phyloP scores from a whole-genome alignment of 2,329 filamentous ascomycete species.

The Akanthomyces lecanii region DNA sequence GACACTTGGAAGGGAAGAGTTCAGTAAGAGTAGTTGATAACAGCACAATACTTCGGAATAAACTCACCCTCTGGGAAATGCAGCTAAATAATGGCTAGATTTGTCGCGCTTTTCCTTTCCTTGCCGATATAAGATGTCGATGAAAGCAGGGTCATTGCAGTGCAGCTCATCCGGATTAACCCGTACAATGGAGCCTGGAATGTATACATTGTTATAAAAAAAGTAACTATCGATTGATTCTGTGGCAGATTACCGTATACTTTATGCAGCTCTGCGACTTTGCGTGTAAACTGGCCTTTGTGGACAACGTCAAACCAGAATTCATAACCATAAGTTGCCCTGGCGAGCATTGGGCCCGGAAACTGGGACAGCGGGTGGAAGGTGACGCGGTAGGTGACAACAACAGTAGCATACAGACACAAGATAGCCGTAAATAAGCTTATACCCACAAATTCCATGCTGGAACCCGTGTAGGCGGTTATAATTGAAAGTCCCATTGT shows the following conservation, averaged over 20 bases:
- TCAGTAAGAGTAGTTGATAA: not conserved
- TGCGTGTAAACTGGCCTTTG: conserved; percentile 18
- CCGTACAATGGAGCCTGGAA: conserved; percentile 25
- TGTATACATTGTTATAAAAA: not conserved
- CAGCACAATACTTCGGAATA: not conserved
- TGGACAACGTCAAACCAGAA: conserved; percentile 26
- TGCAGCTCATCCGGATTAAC: conserved; percentile 28
- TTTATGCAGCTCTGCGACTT: conserved; percentile 24
- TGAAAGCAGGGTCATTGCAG: conserved; percentile 26
- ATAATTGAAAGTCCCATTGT: not conserved
- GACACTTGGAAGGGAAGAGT: not conserved
- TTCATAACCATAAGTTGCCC: conserved; percentile 21
- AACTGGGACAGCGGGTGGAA: conserved; percentile 21
- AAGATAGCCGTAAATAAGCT: not conserved
- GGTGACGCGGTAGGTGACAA: conserved; percentile 19
- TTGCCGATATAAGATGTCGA: conserved; percentile 23
- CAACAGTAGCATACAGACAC: not conserved
- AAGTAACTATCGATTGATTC: not conserved
- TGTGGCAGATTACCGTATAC: conserved; percentile 21
- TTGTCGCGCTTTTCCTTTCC: conserved; percentile 20
- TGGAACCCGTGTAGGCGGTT: not conserved
- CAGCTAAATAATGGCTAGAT: conserved; percentile 17
- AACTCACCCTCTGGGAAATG: conserved; percentile 16
- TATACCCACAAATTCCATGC: not conserved
- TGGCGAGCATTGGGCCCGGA: conserved; percentile 25